These are phyloP conservation scores for Sugiyamaella neomexicana DNA, from an alignment of 1,139 yeast genomes.

Conservation along the genomic window DNA sequence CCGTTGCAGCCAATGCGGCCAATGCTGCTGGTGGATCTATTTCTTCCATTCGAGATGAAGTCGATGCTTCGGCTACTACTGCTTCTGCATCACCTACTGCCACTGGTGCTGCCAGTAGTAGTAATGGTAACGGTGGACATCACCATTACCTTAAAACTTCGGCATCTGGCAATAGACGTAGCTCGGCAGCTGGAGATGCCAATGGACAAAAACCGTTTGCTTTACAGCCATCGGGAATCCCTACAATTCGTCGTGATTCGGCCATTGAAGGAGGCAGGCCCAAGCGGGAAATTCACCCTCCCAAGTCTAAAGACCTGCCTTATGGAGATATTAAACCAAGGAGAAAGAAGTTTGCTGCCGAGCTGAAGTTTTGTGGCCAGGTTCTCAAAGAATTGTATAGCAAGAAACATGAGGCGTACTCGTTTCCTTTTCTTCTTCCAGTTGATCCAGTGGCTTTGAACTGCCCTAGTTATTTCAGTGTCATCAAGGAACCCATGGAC, in stretches of 20 bases:
- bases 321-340: constrained; percentile 78
- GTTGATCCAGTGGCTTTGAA: constrained; percentile 94
- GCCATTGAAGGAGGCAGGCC: constrained; percentile 73
- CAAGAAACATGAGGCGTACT: constrained; percentile 79
- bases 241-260: constrained; percentile 62
- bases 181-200: constrained; percentile 28
- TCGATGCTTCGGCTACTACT: neutral
- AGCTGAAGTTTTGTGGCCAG: constrained; percentile 80
- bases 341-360: constrained; percentile 88
- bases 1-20: constrained; percentile 30
- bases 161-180: constrained; percentile 16
- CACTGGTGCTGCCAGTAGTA: constrained; percentile 17
- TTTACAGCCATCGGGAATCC: constrained; percentile 50
- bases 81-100: neutral
- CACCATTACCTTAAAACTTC: constrained; percentile 25
- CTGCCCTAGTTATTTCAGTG: constrained; percentile 83
- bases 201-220: constrained; percentile 38
- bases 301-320: constrained; percentile 90
- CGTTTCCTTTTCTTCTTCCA: constrained; percentile 89
- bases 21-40: constrained; percentile 11
- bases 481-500: constrained; percentile 94
- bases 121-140: constrained; percentile 22
- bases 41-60: constrained; percentile 6
- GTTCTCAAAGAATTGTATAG: constrained; percentile 77
- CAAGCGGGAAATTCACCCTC: constrained; percentile 94